phyloP scores from a whole-genome alignment of 352 stramenopile species.

The Peronosclerospora sorghi region DNA sequence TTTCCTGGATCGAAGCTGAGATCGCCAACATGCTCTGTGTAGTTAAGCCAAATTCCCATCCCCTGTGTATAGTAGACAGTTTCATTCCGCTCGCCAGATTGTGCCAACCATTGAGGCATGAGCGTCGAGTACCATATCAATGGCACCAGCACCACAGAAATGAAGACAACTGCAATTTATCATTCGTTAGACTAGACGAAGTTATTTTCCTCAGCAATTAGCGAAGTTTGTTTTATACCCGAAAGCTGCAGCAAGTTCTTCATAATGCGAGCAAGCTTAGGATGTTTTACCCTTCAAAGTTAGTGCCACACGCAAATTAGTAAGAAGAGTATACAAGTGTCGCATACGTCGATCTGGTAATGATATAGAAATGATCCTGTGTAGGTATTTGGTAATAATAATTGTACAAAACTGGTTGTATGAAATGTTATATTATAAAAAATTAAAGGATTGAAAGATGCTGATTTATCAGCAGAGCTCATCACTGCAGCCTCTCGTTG shows the following conservation, averaged over 20 bases:
- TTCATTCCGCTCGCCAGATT: conserved; percentile 38
- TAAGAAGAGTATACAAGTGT: too few relatives aligned
- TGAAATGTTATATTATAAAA: too few relatives aligned
- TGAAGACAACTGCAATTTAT: conserved; percentile 31
- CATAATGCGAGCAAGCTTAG: conserved; percentile 17
- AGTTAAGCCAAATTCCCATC: conserved; percentile 75
- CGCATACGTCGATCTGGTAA: too few relatives aligned
- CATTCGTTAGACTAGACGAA: background rate
- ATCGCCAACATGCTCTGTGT: conserved; percentile 65
- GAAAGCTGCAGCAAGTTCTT: conserved; percentile 35
- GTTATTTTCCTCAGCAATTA: background rate
- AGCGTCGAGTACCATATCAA: conserved; percentile 67
- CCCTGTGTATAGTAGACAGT: conserved; percentile 66
- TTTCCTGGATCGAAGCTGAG: conserved; percentile 58
- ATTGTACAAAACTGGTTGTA: too few relatives aligned
- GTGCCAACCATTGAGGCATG: conserved; percentile 51
- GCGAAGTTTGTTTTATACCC: conserved; percentile 5
- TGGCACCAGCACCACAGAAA: conserved; percentile 32
- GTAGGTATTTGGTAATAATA: too few relatives aligned
- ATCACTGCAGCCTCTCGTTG: too few relatives aligned
- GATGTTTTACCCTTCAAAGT: too few relatives aligned
- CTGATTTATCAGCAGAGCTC: too few relatives aligned
- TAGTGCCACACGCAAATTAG: too few relatives aligned
- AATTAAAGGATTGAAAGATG: too few relatives aligned
- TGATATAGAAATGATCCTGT: too few relatives aligned